Evolutionary conservation across 176 grass and related monocot species (phyloP).

Genomic region (Echinochloa phyllopogon): DNA sequence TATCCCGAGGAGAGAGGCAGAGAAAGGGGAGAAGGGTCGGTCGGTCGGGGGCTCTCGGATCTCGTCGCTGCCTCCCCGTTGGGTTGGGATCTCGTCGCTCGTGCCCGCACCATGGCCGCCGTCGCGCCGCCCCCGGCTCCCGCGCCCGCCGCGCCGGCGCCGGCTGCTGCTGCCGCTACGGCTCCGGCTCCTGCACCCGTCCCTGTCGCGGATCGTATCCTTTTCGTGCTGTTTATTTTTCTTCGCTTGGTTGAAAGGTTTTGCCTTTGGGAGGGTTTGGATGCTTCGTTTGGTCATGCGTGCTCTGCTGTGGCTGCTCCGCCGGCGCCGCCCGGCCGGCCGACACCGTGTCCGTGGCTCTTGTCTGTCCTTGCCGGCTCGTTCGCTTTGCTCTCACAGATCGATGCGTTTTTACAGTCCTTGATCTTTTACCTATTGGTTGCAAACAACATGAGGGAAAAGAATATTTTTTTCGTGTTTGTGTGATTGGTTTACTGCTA

Average conservation of each 20-base stretch:
- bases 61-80: slow-evolving; percentile 39
- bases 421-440: not conserved
- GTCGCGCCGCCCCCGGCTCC: slow-evolving; percentile 55
- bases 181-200: slow-evolving; percentile 1
- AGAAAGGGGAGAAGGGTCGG: slow-evolving; percentile 39
- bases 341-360: not conserved
- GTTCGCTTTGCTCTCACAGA: slow-evolving; percentile 31
- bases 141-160: not conserved
- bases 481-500: not conserved
- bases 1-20: slow-evolving; percentile 30
- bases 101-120: slow-evolving; percentile 51
- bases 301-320: slow-evolving; percentile 5
- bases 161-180: not conserved
- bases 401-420: slow-evolving; percentile 45
- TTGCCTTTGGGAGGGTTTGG: slow-evolving; percentile 29
- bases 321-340: slow-evolving; percentile 8
- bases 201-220: slow-evolving; percentile 86
- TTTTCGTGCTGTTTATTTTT: slow-evolving; percentile 33
- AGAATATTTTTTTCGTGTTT: not conserved
- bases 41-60: slow-evolving; percentile 48
- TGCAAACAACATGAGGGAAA: not conserved
- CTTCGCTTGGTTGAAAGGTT: not conserved
- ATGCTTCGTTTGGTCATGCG: not conserved
- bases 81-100: slow-evolving; percentile 45
- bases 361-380: slow-evolving; percentile 23